Percentiles rank a stretch among this genome's conserved stretches.
Evolutionary conservation across 2,329 filamentous ascomycete genomes (phyloP).

Genomic region (Pestalotiopsis fici): DNA sequence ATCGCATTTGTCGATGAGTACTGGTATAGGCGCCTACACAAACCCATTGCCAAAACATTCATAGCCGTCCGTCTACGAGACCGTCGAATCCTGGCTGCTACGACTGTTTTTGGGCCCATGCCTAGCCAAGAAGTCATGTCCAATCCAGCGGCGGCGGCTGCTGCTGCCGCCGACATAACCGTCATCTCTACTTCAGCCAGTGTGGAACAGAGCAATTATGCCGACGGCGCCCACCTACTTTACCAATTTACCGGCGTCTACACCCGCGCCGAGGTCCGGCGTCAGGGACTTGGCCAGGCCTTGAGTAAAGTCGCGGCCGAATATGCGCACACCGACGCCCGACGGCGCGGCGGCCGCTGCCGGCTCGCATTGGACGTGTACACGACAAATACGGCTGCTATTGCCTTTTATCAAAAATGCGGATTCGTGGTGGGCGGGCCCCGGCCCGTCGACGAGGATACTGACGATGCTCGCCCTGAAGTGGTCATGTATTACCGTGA

Average conservation of each 20-base stretch:
- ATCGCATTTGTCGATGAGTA: slow-evolving; percentile 31
- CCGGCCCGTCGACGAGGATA: slow-evolving; percentile 7
- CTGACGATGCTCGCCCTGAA: slow-evolving; percentile 11
- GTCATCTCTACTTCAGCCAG: neutral
- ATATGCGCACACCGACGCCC: slow-evolving; percentile 20
- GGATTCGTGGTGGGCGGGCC: slow-evolving; percentile 27
- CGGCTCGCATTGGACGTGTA: slow-evolving; percentile 33
- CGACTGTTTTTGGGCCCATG: slow-evolving; percentile 32
- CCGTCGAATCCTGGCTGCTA: slow-evolving; percentile 29
- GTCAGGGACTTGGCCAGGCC: slow-evolving; percentile 33
- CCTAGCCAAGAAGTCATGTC: slow-evolving; percentile 18
- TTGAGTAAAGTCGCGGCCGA: slow-evolving; percentile 29
- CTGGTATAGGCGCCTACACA: slow-evolving; percentile 36
- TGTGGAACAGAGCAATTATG: neutral
- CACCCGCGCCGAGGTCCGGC: slow-evolving; percentile 34
- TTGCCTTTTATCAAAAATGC: slow-evolving; percentile 33
- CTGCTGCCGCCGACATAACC: too few relatives aligned
- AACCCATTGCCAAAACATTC: slow-evolving; percentile 34
- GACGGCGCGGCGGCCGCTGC: slow-evolving; percentile 22
- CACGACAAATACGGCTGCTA: slow-evolving; percentile 30
- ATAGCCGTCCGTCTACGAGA: slow-evolving; percentile 24
- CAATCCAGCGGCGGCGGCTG: slow-evolving; percentile 19
- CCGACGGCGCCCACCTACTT: slow-evolving; percentile 15
- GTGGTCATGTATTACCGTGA: slow-evolving; percentile 22
- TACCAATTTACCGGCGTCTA: slow-evolving; percentile 39